Evolutionary conservation across 2,329 filamentous ascomycete species (phyloP).

Genomic region (Xylaria sp.): DNA sequence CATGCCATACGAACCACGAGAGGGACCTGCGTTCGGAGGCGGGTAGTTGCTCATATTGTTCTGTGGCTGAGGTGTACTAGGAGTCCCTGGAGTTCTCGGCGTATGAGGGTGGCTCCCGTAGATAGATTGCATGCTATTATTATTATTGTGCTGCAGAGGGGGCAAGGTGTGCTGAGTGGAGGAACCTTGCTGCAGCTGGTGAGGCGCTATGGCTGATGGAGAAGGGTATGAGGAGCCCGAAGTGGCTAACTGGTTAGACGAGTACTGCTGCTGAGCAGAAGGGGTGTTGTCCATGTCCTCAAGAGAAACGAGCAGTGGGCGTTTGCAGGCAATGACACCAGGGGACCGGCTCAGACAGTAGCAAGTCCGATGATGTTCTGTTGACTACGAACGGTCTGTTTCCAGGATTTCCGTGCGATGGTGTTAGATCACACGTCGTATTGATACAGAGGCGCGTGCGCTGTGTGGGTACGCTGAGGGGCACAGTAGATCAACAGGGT

Average conservation of each 20-base stretch:
- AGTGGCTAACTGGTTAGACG: slow-evolving; percentile 67
- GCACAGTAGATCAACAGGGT: slow-evolving; percentile 33
- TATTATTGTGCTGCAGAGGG: slow-evolving; percentile 61
- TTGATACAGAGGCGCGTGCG: slow-evolving; percentile 26
- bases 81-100: slow-evolving; percentile 71
- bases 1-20: slow-evolving; percentile 65
- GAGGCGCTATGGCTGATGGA: slow-evolving; percentile 62
- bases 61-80: slow-evolving; percentile 68
- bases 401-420: slow-evolving; percentile 17
- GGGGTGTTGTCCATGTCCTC: slow-evolving; percentile 64
- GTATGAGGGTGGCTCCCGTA: slow-evolving; percentile 72
- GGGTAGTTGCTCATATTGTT: slow-evolving; percentile 60
- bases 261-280: slow-evolving; percentile 56
- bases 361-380: slow-evolving; percentile 42
- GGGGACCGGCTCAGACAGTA: slow-evolving; percentile 42
- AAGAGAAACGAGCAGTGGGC: slow-evolving; percentile 43
- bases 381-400: slow-evolving; percentile 31
- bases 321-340: slow-evolving; percentile 42
- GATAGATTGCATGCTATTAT: slow-evolving; percentile 61
- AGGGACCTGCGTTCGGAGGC: slow-evolving; percentile 48
- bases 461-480: slow-evolving; percentile 35
- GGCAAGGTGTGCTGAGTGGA: slow-evolving; percentile 66
- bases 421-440: slow-evolving; percentile 32
- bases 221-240: slow-evolving; percentile 64
- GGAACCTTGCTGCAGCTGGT: slow-evolving; percentile 60